Percentiles rank a stretch among this genome's conserved stretches.
Evolutionary conservation across 2,329 filamentous ascomycete species (phyloP).

Genomic region (Aspergillus sclerotialis): DNA sequence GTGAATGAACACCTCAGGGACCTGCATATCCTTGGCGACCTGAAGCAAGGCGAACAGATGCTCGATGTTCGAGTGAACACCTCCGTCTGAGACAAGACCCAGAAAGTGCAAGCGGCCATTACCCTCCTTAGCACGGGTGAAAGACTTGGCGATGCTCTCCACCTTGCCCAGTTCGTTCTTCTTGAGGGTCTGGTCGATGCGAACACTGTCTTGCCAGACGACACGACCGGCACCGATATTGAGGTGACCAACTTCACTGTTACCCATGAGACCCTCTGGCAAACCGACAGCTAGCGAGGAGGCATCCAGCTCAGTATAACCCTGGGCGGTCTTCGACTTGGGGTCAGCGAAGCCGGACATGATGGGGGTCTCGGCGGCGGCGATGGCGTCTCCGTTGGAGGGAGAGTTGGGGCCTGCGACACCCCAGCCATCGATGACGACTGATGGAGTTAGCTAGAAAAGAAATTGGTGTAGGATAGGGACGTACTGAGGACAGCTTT

Average conservation of each 20-base stretch:
- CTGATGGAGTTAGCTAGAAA: conserved; percentile 40
- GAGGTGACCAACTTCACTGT: conserved; percentile 96
- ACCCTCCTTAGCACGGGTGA: conserved; percentile 73
- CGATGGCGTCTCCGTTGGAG: conserved; percentile 89
- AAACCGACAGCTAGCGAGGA: conserved; percentile 93
- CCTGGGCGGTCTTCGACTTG: conserved; percentile 66
- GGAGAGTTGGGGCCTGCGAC: conserved; percentile 73
- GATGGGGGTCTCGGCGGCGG: conserved; percentile 82
- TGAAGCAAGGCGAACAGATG: conserved; percentile 83
- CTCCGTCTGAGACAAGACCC: conserved; percentile 89
- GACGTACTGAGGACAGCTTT: conserved; percentile 61
- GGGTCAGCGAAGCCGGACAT: conserved; percentile 77
- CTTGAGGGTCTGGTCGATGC: conserved; percentile 90
- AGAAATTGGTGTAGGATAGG: conserved; percentile 15
- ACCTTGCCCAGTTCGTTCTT: conserved; percentile 71
- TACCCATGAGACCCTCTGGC: conserved; percentile 96
- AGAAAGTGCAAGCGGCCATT: conserved; percentile 90
- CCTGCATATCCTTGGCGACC: conserved; percentile 78
- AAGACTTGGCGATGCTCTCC: conserved; percentile 67
- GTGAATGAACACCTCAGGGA: conserved; percentile 94
- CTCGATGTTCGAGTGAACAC: conserved; percentile 93
- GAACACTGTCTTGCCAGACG: conserved; percentile 96
- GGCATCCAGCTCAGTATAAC: conserved; percentile 88
- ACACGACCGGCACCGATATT: conserved; percentile 97
- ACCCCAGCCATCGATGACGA: conserved; percentile 99